Base-by-base conservation (phyloP, 2,329 filamentous ascomycete species). In the Pseudocercospora macadamiae region DNA sequence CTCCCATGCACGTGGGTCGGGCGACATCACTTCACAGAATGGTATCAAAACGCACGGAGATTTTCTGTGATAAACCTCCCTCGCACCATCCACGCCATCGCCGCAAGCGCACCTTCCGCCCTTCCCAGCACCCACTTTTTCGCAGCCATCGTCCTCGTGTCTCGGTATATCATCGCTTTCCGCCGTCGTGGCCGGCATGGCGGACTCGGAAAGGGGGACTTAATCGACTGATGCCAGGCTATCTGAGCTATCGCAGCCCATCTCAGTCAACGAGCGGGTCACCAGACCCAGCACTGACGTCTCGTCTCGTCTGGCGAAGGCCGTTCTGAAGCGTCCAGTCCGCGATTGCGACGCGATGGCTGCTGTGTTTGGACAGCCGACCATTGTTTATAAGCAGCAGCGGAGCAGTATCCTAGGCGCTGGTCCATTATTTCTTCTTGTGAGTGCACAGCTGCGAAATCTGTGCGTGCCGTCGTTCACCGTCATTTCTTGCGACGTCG, bases 401-500 rank as follows among this genome's bases (percentile, higher is more conserved):
- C 51, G 32, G 51, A 26, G 23, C 51, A 49, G 21, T n/a, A 53
- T 53, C 51, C 51, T 34, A 53, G 51, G 51, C 28, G 21, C 32
- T 32, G 51, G 21, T 19, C 26, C 51, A 53, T 53, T 16, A 42
- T 48, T 47, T 3, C n/a, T 16, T 42, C 37, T 42, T 16, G 23
- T 47, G 23, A 7, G 44, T 28, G 44, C 44, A 23, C n/a, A 45
- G 10, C n/a, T 52, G 55, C 55, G 55, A 52, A 45, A 45, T 52
- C 48, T 57, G n/a, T n/a, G n/a, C n/a, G 34, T 57, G 55, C 47
- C 45, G 25, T 52, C 48, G 44, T 47, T 52, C 18, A 26, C 48
- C 55, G 21, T 30, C 55, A 23, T 16, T 45, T 37, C 18, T 25
- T 18, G 45, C 54, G 26, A 55, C 53, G 54, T 42, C 54, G 45